Conservation (phyloP, 306 rosid genomes). For the Quercus engelmannii region DNA sequence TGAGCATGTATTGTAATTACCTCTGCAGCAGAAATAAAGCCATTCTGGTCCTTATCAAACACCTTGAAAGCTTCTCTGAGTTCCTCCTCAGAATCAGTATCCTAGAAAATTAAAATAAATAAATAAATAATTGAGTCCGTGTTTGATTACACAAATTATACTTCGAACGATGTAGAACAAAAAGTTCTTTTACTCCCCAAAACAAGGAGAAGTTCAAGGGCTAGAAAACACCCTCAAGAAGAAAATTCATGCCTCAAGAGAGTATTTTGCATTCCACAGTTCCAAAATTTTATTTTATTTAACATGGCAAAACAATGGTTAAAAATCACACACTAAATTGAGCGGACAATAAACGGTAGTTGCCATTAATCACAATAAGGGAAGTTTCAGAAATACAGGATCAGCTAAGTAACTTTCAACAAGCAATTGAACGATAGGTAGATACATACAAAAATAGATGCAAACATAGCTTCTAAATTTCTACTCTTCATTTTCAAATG, state of each 20-base stretch:
- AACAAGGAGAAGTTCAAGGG: neutral
- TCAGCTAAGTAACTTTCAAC: neutral
- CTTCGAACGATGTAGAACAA: neutral
- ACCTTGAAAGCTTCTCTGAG: conserved; percentile 26
- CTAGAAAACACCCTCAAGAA: neutral
- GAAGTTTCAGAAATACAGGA: neutral
- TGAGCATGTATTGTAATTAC: neutral
- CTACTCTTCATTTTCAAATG: neutral
- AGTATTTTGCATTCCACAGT: neutral
- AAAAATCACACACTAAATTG: neutral
- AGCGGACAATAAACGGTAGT: neutral
- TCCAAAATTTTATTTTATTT: neutral
- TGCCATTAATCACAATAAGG: neutral
- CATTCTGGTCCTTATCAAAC: conserved; percentile 29
- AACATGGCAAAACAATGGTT: neutral
- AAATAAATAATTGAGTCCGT: neutral
- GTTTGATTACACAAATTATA: neutral
- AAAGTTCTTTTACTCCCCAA: neutral
- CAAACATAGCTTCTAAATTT: neutral
- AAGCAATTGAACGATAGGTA: neutral
- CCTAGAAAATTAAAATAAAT: neutral
- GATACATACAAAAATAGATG: neutral
- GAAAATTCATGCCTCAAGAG: neutral
- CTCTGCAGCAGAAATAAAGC: conserved; percentile 33
- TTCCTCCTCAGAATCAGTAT: conserved; percentile 31